Conservation (phyloP, 2,329 filamentous ascomycete species). For the Ophiostoma angusticollis region DNA sequence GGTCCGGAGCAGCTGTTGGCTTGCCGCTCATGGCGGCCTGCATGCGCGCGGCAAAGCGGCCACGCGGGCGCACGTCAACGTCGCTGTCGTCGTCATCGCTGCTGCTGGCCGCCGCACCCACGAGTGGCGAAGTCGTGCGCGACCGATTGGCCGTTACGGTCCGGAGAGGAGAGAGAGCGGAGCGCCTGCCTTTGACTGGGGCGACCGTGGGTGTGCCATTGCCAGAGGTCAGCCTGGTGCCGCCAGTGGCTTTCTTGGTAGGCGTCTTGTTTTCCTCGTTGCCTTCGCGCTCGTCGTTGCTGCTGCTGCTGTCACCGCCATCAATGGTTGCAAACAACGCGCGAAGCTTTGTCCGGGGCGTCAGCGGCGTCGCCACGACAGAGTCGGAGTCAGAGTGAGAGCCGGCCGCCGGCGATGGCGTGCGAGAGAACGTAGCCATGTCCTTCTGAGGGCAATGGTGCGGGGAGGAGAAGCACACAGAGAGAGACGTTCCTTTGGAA, state of each 20-base stretch:
- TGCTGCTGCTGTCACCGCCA: constrained; percentile 9
- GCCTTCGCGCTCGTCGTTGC: constrained; percentile 5
- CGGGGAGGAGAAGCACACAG: too few relatives aligned
- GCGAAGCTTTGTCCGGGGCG: constrained; percentile 42
- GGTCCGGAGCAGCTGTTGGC: neutral
- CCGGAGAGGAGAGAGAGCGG: constrained; percentile 7
- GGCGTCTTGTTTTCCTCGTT: constrained; percentile 5
- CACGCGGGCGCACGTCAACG: constrained; percentile 41
- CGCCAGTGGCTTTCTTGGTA: neutral
- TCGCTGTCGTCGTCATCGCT: constrained; percentile 32
- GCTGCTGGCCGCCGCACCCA: neutral
- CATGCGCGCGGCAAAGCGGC: constrained; percentile 53
- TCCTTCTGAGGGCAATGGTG: too few relatives aligned
- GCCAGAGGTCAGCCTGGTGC: neutral
- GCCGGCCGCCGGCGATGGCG: constrained; percentile 24
- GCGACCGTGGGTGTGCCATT: constrained; percentile 2
- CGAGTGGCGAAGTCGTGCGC: neutral
- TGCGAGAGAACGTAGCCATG: constrained; percentile 13
- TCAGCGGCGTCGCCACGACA: constrained; percentile 32
- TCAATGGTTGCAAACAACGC: constrained; percentile 25
- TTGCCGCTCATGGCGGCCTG: constrained; percentile 21
- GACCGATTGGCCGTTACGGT: neutral
- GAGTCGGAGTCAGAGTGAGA: constrained; percentile 30
- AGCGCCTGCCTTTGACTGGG: constrained; percentile 1
- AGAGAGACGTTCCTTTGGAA: too few relatives aligned